These are phyloP conservation scores for Pseudogymnoascus sp. DNA, from an alignment of 2,329 filamentous ascomycete genomes.

Conservation along the genomic window DNA sequence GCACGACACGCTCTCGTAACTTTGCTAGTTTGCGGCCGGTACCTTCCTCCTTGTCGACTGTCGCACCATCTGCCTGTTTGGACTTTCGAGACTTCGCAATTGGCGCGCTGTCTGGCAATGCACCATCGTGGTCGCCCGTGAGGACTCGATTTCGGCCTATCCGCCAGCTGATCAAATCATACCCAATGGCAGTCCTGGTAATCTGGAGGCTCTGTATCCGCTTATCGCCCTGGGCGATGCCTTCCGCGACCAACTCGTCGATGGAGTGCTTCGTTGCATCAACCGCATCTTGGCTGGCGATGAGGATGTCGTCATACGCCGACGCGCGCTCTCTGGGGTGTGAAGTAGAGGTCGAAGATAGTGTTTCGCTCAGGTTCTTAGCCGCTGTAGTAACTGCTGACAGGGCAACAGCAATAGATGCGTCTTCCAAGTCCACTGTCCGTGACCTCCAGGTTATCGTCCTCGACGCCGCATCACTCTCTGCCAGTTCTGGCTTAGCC, in stretches of 20 bases:
- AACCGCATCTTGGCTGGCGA: constrained; percentile 84
- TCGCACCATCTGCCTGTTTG: constrained; percentile 45
- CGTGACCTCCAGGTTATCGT: constrained; percentile 80
- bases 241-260: constrained; percentile 78
- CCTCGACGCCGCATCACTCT: constrained; percentile 53
- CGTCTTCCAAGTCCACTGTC: constrained; percentile 84
- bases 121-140: constrained; percentile 74
- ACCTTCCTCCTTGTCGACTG: constrained; percentile 50
- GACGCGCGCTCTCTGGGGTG: constrained; percentile 63
- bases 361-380: constrained; percentile 38
- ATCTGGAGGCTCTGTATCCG: constrained; percentile 91
- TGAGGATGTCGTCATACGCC: constrained; percentile 85
- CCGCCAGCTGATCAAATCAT: constrained; percentile 88
- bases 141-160: constrained; percentile 87
- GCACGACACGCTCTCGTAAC: constrained; percentile 75
- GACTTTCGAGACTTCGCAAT: constrained; percentile 37
- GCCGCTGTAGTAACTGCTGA: constrained; percentile 56
- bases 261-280: constrained; percentile 91
- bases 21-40: constrained; percentile 68
- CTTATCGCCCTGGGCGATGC: constrained; percentile 71
- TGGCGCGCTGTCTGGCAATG: constrained; percentile 44
- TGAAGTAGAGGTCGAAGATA: constrained; percentile 37
- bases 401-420: constrained; percentile 79
- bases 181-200: constrained; percentile 87
- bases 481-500: constrained; percentile 41